A percentile compares a stretch with the other conserved stretches of the same genome.
Evolutionary conservation across 2,329 filamentous ascomycete species (phyloP).

Genomic region (Fusarium begoniae): DNA sequence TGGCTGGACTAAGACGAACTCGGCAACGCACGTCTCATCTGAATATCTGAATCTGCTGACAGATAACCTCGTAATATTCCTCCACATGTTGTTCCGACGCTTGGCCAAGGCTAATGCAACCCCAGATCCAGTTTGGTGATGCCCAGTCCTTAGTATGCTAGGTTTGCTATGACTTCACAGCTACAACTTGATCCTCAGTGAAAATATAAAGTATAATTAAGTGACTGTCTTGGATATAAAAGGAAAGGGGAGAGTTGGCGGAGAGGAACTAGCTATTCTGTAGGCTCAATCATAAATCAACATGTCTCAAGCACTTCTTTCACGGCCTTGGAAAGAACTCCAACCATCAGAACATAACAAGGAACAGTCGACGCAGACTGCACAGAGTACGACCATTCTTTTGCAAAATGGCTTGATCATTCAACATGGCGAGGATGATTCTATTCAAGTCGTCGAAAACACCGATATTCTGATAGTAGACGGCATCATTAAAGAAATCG

Average conservation of each 20-base stretch:
- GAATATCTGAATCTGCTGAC: neutral
- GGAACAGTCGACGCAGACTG: too few relatives aligned
- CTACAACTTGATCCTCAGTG: too few relatives aligned
- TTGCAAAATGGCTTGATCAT: neutral
- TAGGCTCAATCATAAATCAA: neutral
- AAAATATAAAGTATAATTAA: too few relatives aligned
- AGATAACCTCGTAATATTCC: neutral
- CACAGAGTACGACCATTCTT: too few relatives aligned
- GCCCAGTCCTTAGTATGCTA: too few relatives aligned
- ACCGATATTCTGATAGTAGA: neutral
- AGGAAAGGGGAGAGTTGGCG: too few relatives aligned
- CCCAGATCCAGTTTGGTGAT: neutral
- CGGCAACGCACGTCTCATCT: neutral
- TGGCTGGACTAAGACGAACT: neutral
- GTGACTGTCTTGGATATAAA: too few relatives aligned
- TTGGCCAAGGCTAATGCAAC: neutral
- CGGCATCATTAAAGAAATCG: neutral
- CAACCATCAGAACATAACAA: too few relatives aligned
- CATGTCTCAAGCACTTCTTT: too few relatives aligned
- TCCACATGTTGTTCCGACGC: neutral
- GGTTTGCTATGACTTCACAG: neutral
- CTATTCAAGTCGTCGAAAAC: neutral
- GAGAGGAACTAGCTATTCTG: accelerated
- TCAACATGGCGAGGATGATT: neutral
- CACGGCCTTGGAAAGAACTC: too few relatives aligned